These are phyloP conservation scores for Cocos nucifera DNA, from an alignment of 176 grass and related monocot genomes.

Conservation along the genomic window DNA sequence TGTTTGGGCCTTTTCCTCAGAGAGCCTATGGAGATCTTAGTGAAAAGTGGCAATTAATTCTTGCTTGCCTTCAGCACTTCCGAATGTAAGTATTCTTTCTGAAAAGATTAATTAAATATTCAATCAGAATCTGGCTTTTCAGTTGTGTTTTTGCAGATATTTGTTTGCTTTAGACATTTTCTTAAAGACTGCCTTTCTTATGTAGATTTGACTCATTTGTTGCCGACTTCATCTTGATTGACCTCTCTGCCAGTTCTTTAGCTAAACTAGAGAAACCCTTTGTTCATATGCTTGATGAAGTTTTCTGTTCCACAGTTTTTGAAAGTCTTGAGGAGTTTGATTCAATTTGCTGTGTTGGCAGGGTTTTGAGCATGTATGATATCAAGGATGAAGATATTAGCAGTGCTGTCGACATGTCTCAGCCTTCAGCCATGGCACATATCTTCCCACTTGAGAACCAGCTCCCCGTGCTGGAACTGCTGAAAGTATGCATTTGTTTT, in stretches of 20 bases:
- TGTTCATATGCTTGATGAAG: too few species aligned
- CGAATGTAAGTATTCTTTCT: constrained; percentile 46
- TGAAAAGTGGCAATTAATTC: constrained; percentile 90
- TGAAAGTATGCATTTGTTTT: constrained; percentile 54
- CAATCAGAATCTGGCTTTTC: not conserved
- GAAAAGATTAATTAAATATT: not conserved
- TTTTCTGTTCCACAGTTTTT: too few species aligned
- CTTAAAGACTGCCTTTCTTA: too few species aligned
- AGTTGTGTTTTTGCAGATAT: too few species aligned
- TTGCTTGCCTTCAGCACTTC: constrained; percentile 92
- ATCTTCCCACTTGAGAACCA: constrained; percentile 38
- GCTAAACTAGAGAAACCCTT: too few species aligned
- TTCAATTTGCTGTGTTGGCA: constrained; percentile 13
- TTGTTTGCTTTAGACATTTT: too few species aligned
- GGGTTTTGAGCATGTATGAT: constrained; percentile 80
- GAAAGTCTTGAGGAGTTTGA: too few species aligned
- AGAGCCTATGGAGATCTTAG: constrained; percentile 71
- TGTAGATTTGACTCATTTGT: too few species aligned
- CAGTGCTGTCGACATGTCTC: constrained; percentile 32
- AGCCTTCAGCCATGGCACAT: constrained; percentile 22
- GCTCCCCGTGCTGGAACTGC: constrained; percentile 71
- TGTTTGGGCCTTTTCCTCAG: constrained; percentile 89
- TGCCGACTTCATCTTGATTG: too few species aligned
- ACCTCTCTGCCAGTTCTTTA: too few species aligned
- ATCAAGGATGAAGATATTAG: constrained; percentile 59